phyloP scores from a whole-genome alignment of 2,329 filamentous ascomycete genomes.

The Aspergillus oerlinghausenensis region DNA sequence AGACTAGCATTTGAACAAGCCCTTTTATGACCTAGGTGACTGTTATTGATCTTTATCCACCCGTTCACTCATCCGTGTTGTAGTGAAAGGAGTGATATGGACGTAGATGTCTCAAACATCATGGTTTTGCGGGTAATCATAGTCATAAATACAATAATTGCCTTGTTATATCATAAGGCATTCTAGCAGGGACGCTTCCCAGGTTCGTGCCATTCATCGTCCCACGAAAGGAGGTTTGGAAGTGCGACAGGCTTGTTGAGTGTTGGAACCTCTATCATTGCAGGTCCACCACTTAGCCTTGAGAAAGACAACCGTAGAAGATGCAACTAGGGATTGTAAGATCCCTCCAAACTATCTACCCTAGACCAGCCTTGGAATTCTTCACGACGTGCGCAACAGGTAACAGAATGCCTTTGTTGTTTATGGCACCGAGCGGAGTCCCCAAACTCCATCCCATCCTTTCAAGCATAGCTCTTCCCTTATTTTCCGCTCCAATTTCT shows the following conservation, averaged over 20 bases:
- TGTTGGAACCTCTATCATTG: neutral
- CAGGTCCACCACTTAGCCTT: neutral
- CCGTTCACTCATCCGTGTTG: neutral
- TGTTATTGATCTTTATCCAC: neutral
- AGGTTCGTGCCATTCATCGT: neutral
- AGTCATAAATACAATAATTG: neutral
- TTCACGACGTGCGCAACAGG: conserved; percentile 87
- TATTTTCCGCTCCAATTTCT: conserved; percentile 77
- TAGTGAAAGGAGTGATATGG: neutral
- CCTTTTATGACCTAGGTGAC: neutral
- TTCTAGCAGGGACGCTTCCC: neutral
- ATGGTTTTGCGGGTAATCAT: neutral
- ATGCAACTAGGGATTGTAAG: neutral
- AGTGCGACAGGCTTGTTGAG: neutral
- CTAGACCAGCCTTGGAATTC: conserved; percentile 76
- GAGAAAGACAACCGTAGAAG: neutral
- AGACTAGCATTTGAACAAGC: neutral
- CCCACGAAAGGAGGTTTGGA: neutral
- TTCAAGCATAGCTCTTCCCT: conserved; percentile 79
- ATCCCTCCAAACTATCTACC: conserved; percentile 36
- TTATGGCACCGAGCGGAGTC: conserved; percentile 71
- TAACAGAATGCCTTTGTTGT: conserved; percentile 84
- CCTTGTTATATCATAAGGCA: neutral
- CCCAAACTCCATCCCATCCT: conserved; percentile 97
- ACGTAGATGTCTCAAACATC: neutral